Percentiles rank a stretch among this genome's conserved stretches.
Evolutionary conservation across 495 filamentous ascomycete species (phyloP).

Genomic region (Trichoderma erinaceum): DNA sequence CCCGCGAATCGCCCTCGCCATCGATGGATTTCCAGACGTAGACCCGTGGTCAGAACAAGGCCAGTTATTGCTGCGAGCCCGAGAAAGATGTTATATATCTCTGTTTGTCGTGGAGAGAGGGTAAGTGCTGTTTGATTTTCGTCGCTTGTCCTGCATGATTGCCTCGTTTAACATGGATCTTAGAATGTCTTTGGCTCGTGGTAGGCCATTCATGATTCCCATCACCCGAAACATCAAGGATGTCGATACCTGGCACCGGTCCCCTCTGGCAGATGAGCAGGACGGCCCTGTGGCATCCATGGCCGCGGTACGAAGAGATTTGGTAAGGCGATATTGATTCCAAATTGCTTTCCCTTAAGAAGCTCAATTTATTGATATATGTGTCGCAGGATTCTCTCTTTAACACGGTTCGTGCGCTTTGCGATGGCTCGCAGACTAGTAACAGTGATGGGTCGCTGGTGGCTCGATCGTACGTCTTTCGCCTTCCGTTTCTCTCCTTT

Average conservation of each 20-base stretch:
- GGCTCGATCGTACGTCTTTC: constrained; percentile 46
- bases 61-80: constrained; percentile 51
- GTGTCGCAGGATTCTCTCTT: constrained; percentile 52
- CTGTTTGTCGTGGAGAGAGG: constrained; percentile 69
- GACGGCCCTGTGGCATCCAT: constrained; percentile 65
- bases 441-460: constrained; percentile 45
- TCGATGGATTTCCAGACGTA: constrained; percentile 61
- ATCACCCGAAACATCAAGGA: constrained; percentile 56
- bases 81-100: constrained; percentile 65
- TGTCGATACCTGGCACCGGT: constrained; percentile 62
- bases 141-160: background rate
- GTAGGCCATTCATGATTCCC: constrained; percentile 61
- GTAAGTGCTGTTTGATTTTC: constrained; percentile 29
- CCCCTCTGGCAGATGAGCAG: constrained; percentile 55
- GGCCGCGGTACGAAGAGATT: constrained; percentile 58
- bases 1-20: constrained; percentile 53
- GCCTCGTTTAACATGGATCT: constrained; percentile 1
- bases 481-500: background rate
- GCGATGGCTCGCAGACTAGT: constrained; percentile 47
- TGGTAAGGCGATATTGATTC: constrained; percentile 38
- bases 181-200: constrained; percentile 63
- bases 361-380: constrained; percentile 17
- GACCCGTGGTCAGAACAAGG: constrained; percentile 55
- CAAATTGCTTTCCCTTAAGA: constrained; percentile 13
- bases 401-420: constrained; percentile 52